Evolutionary conservation across 441 rosid species (phyloP).

Genomic region (Erodium trifolium): DNA sequence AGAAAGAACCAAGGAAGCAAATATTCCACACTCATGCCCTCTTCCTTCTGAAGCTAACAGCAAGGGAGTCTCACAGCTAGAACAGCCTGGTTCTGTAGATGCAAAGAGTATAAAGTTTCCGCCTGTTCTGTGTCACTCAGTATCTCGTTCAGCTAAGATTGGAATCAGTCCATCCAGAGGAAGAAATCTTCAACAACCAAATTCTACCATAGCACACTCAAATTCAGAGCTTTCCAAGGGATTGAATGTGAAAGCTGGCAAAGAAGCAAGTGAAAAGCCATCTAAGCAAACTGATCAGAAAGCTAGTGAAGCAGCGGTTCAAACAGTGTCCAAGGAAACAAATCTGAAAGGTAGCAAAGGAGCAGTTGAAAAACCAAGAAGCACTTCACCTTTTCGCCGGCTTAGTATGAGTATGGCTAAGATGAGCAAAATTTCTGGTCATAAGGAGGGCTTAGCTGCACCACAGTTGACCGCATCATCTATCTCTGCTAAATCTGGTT

Average conservation of each 20-base stretch:
- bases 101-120: constrained; percentile 26
- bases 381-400: constrained; percentile 78
- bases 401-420: constrained; percentile 55
- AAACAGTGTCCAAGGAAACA: constrained; percentile 4
- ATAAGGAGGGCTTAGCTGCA: constrained; percentile 33
- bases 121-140: constrained; percentile 15
- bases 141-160: constrained; percentile 31
- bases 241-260: constrained; percentile 31
- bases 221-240: constrained; percentile 29
- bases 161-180: constrained; percentile 32
- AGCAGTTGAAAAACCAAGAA: constrained; percentile 54
- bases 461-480: constrained; percentile 19
- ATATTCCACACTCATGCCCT: constrained; percentile 36
- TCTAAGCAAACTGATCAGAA: neutral
- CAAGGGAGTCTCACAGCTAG: constrained; percentile 26
- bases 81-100: constrained; percentile 29
- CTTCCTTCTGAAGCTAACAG: constrained; percentile 34
- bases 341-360: constrained; percentile 32
- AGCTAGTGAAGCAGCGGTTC: neutral
- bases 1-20: constrained; percentile 27
- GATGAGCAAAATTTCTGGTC: constrained; percentile 45
- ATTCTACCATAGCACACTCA: constrained; percentile 17
- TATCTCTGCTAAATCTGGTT: constrained; percentile 24
- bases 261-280: constrained; percentile 31
- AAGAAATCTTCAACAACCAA: constrained; percentile 34